Evolutionary conservation across 495 filamentous ascomycete genomes (phyloP), one percentile per base, ranked within the genome.

Genomic region (Penicillium bovifimosum): DNA sequence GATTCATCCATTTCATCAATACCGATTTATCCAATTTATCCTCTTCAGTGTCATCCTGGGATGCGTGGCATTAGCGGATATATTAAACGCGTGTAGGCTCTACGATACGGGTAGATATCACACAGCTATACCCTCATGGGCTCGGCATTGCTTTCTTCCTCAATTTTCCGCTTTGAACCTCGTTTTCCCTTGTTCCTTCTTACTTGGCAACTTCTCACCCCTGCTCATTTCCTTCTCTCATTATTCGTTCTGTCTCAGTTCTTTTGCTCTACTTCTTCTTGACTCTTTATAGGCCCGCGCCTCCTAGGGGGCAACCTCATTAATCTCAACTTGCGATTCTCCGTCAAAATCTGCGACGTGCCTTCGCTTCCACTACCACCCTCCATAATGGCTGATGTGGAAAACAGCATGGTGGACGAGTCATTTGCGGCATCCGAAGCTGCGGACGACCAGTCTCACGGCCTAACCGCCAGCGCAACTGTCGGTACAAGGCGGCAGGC

Each of bases 401-500:
- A 77, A 36, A 60, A 58, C 42, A 58, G 59, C 50, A 61, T 69
- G 48, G 68, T 70, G 53, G 77, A 77, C 55, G 75, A 76, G 34
- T 78, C 74, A 36, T 72, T 75, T 50, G 67, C 69, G 47, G 59
- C 59, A n/a, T 70, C 69, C 55, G 72, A 76, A 43, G 55, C 60
- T 18, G 67, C 63, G 14, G 73, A 76, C 49, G 73, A 71, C 50
- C 72, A 61, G 60, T 70, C 69, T 26, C 76, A 80, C 55, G 77
- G 71, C 40, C 70, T 72, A 50, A 80, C 78, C 13, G 79, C 73
- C 31, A 79, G 78, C 49, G 73, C 72, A 56, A 75, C 74, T 50
- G 74, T 77, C 51, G 81, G 80, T 50, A 85, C 80, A 27, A 71
- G 83, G 59, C 81, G 81, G 31, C 83, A 86, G 64, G 80, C 82